phyloP scores from a whole-genome alignment of 2,329 filamentous ascomycete genomes.

The Fusarium xyrophilum region DNA sequence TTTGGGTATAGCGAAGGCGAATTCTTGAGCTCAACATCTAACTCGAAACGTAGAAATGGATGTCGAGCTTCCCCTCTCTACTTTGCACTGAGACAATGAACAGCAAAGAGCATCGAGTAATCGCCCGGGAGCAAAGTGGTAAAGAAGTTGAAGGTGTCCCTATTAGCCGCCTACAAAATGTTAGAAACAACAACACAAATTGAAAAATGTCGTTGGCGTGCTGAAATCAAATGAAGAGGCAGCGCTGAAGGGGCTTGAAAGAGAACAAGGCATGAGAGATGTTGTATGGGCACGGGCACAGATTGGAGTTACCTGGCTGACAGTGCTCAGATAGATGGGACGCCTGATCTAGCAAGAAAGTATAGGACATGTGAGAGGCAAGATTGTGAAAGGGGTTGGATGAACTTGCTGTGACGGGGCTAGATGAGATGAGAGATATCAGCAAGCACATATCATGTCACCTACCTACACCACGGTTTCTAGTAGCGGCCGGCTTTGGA shows the following conservation, averaged over 20 bases:
- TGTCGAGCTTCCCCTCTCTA: neutral
- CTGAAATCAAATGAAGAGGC: conserved; percentile 2
- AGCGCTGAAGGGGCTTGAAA: conserved; percentile 3
- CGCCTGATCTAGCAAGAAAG: neutral
- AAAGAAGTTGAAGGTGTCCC: neutral
- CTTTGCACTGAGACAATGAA: neutral
- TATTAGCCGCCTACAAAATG: neutral
- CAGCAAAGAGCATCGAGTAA: neutral
- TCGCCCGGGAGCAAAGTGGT: neutral
- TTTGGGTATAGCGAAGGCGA: neutral
- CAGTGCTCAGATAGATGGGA: neutral
- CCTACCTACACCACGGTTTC: neutral
- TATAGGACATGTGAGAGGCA: neutral
- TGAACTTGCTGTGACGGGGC: neutral
- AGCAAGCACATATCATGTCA: conserved; percentile 7
- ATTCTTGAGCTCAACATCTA: neutral
- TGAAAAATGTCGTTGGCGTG: neutral
- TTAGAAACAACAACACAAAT: neutral
- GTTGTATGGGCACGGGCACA: conserved; percentile 7
- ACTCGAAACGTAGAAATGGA: neutral
- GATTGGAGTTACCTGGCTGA: conserved; percentile 11
- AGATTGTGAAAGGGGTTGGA: neutral
- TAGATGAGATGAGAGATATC: neutral
- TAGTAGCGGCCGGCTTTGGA: conserved; percentile 4
- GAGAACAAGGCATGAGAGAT: conserved; percentile 4